Conservation (phyloP, 225 moss, liverwort and hornwort genomes). For the Bryoerythrophyllum caledonicum region DNA sequence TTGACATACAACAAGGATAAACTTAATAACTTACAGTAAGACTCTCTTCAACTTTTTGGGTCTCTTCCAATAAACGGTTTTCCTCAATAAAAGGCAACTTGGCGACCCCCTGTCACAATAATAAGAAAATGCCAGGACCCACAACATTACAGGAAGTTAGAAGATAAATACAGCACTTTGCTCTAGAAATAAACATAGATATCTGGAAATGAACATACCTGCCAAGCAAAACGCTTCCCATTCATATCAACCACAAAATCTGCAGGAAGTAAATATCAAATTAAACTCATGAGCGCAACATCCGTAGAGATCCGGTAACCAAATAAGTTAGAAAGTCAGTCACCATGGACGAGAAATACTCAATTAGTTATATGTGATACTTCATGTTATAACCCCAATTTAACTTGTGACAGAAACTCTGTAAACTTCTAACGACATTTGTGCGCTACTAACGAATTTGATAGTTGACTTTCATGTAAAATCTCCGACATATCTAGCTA, state of each 20-base stretch:
- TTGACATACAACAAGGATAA: background rate
- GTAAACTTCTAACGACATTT: background rate
- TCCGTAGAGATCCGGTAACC: background rate
- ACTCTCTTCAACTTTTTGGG: slow-evolving; percentile 76
- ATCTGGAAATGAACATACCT: slow-evolving; percentile 47
- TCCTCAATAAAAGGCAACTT: slow-evolving; percentile 98
- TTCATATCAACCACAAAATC: slow-evolving; percentile 99
- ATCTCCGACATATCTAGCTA: slow-evolving; percentile 6
- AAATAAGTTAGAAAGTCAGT: slow-evolving; percentile 3
- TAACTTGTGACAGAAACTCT: slow-evolving; percentile 2
- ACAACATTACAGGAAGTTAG: slow-evolving; percentile 4
- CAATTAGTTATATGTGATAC: background rate
- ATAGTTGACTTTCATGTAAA: background rate
- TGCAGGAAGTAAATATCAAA: slow-evolving; percentile 36
- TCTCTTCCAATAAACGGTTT: slow-evolving; percentile 83
- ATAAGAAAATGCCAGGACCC: slow-evolving; percentile 24
- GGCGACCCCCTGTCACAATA: slow-evolving; percentile 76
- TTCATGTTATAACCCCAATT: background rate
- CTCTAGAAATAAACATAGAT: slow-evolving; percentile 7
- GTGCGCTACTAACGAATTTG: background rate
- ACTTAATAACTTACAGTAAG: slow-evolving; percentile 63
- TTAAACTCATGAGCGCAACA: slow-evolving; percentile 1
- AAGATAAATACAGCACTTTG: slow-evolving; percentile 1
- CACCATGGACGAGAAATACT: background rate
- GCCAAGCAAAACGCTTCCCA: slow-evolving; percentile 97